Conservation (phyloP, 352 stramenopile species). For the Pythium vanterpoolii region DNA sequence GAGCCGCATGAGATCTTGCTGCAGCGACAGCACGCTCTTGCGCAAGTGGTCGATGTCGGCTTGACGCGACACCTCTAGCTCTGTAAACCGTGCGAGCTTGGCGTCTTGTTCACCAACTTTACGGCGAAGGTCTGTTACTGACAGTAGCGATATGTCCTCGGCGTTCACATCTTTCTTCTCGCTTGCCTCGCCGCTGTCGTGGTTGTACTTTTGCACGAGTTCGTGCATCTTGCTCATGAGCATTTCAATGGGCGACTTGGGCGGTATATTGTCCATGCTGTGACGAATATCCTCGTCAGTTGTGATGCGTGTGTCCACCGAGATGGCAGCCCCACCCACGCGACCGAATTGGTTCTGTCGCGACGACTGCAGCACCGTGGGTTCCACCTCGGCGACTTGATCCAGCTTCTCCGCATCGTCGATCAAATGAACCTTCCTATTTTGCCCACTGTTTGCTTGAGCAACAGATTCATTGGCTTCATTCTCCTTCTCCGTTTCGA, state of each 20-base stretch:
- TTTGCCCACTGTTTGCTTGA: too few species aligned
- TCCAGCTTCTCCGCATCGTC: neutral
- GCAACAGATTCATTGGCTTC: neutral
- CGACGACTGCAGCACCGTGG: neutral
- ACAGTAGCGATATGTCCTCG: neutral
- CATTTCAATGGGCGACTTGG: conserved; percentile 40
- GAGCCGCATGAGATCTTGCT: conserved; percentile 68
- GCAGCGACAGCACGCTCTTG: conserved; percentile 59
- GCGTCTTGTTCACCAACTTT: conserved; percentile 31
- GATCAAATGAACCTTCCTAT: neutral
- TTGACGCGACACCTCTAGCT: conserved; percentile 32
- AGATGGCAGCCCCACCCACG: conserved; percentile 1
- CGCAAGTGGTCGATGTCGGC: conserved; percentile 51
- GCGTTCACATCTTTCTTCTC: neutral
- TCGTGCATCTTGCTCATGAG: conserved; percentile 58
- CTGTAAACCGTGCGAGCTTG: conserved; percentile 27
- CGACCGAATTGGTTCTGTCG: neutral
- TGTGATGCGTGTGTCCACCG: conserved; percentile 16
- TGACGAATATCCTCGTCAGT: neutral
- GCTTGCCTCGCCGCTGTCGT: neutral
- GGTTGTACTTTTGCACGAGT: conserved; percentile 45
- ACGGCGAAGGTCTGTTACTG: conserved; percentile 19
- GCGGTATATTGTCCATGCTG: conserved; percentile 13
- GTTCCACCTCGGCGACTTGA: neutral
- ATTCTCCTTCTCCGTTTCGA: neutral